These are phyloP conservation scores for Amanita muscaria DNA, from an alignment of 768 basidiomycete species.

Conservation along the genomic window DNA sequence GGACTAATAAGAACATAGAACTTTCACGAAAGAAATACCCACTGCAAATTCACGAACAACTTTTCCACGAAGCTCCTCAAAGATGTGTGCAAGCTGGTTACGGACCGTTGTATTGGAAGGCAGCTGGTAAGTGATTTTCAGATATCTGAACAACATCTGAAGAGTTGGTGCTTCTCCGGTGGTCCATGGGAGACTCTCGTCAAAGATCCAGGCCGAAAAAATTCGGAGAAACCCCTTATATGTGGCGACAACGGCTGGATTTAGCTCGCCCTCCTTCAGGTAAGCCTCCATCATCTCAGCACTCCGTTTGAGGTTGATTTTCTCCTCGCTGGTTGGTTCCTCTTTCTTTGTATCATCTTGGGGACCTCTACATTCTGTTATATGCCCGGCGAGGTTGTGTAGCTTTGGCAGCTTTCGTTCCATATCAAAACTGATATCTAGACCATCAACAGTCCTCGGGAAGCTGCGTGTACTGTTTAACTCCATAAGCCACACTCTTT, in stretches of 20 bases:
- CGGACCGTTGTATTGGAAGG: slow-evolving; percentile 18
- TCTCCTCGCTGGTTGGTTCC: slow-evolving; percentile 6
- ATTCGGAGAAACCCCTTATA: slow-evolving; percentile 20
- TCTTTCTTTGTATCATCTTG: no score
- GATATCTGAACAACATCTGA: slow-evolving; percentile 17
- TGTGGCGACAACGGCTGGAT: slow-evolving; percentile 18
- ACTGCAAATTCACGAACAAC: slow-evolving; percentile 18
- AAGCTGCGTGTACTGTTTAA: no score
- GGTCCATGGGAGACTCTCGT: slow-evolving; percentile 24
- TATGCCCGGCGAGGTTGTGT: no score
- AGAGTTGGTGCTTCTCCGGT: slow-evolving; percentile 17
- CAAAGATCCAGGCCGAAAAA: slow-evolving; percentile 25
- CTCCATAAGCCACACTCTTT: no score
- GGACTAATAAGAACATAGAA: no score
- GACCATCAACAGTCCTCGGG: background rate
- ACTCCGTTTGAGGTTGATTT: slow-evolving; percentile 14
- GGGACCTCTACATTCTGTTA: no score
- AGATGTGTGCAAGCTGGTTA: slow-evolving; percentile 17
- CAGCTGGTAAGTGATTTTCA: slow-evolving; percentile 14
- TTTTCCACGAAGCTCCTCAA: slow-evolving; percentile 16
- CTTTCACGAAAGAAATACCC: no score
- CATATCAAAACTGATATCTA: no score
- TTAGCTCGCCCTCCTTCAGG: slow-evolving; percentile 25
- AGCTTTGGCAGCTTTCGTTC: no score
- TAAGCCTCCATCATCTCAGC: slow-evolving; percentile 21